These are phyloP conservation scores for Tillandsia leiboldiana DNA, from an alignment of 176 grass and related monocot species.

Conservation along the genomic window DNA sequence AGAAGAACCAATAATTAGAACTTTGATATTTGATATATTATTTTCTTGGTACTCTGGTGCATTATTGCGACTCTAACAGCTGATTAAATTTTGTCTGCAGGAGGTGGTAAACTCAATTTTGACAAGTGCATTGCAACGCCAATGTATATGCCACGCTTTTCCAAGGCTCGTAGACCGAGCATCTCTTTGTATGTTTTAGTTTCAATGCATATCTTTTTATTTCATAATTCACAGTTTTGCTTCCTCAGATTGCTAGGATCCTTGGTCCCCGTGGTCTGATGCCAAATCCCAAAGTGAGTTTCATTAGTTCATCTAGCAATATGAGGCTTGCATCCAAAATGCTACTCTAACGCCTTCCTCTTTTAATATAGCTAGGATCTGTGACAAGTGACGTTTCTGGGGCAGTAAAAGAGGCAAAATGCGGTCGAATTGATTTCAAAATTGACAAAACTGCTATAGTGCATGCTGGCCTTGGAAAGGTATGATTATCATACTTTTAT, in stretches of 20 bases:
- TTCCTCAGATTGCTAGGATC: constrained; percentile 75
- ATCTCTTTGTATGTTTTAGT: neutral
- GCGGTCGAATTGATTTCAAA: constrained; percentile 92
- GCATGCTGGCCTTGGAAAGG: constrained; percentile 97
- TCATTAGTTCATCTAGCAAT: no score
- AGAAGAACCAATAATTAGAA: no score
- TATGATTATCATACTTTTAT: constrained; percentile 19
- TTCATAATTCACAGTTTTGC: constrained; percentile 10
- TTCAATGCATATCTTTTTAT: constrained; percentile 15
- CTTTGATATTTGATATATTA: no score
- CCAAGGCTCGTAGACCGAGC: constrained; percentile 51
- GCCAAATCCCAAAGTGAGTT: no score
- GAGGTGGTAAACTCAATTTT: constrained; percentile 90
- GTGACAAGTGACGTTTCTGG: no score
- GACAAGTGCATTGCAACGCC: constrained; percentile 97
- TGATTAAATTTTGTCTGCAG: no score
- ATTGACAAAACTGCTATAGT: constrained; percentile 98
- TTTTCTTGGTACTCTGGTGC: no score
- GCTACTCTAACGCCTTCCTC: no score
- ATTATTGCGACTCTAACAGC: no score
- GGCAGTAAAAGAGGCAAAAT: constrained; percentile 82
- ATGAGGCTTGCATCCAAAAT: no score
- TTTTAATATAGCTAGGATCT: no score
- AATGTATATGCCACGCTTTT: constrained; percentile 95
- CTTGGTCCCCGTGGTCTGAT: constrained; percentile 94